Base-by-base conservation (phyloP, 202 grass and related monocot species). In the Sporobolus alterniflorus region DNA sequence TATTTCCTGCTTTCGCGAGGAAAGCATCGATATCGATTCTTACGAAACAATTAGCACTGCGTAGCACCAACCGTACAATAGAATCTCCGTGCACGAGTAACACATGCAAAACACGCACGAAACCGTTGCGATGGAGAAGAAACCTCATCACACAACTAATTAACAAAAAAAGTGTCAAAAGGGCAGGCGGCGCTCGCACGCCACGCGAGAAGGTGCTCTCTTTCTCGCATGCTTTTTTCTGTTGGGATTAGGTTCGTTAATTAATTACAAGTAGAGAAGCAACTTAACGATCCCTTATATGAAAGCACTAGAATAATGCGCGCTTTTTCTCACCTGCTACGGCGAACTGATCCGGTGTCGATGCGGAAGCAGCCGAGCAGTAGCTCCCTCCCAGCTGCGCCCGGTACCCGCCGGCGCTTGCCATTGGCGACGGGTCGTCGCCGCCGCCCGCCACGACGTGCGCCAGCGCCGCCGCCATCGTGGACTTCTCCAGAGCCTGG, bases 391-490 rank as follows among this genome's bases (percentile, higher is more conserved):
- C 75, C 26, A 29, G 54, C 22, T 11, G 17, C 18, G 1, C 74
- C 33, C 82, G 74, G 72, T 90, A 83, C n/a, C 25, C 49, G 24
- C 47, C 28, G 51, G 14, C 63, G 42, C 16, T 30, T 18, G 20
- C 29, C 51, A 83, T 44, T 78, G 61, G 59, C 30, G 13, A 26
- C 57, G 57, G 47, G 62, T 14, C 17, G 20, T 6, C 64, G 28
- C 43, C 82, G 42, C 31, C 25, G 44, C 89, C 73, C 6, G 83
- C 71, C 15, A 97, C 67, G 57, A 94, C 90, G 68, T 79, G 67
- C 4, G 83, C 30, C 69, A 94, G 88, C 50, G 95, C 83, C 21
- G 86, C 89, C 68, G 92, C 94, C 88, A 94, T 83, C 4, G 80
- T 77, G 10, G 83, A 86, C 63, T 81, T 86, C 87, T 92, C 91